These are phyloP conservation scores for Heterobasidion parviporum DNA, from an alignment of 1,284 basidiomycete genomes.

Conservation along the genomic window DNA sequence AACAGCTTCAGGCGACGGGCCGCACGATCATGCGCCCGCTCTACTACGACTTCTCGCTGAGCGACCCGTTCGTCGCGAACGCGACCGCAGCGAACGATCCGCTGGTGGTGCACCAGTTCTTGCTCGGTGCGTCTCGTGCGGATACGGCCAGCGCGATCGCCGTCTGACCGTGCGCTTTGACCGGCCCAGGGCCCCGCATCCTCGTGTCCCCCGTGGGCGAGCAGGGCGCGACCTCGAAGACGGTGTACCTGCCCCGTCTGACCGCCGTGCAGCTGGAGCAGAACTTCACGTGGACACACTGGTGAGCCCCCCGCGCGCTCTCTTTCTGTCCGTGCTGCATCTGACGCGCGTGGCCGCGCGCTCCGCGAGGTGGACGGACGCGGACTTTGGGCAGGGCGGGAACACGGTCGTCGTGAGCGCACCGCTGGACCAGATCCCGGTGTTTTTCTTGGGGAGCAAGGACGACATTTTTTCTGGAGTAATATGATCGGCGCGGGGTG, in stretches of 20 bases:
- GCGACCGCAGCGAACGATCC: constrained; percentile 27
- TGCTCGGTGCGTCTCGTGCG: constrained; percentile 23
- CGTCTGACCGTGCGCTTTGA: background rate
- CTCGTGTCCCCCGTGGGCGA: constrained; percentile 29
- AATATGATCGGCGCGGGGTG: constrained; percentile 11
- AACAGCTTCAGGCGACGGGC: constrained; percentile 26
- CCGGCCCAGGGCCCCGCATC: constrained; percentile 23
- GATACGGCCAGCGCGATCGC: background rate
- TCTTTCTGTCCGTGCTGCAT: background rate
- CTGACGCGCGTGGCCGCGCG: background rate
- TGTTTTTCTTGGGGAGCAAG: constrained; percentile 29
- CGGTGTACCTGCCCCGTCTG: constrained; percentile 29
- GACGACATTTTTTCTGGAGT: constrained; percentile 23
- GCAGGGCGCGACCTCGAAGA: constrained; percentile 21
- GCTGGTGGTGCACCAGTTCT: constrained; percentile 26
- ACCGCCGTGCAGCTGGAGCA: constrained; percentile 13
- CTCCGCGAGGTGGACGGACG: constrained; percentile 28
- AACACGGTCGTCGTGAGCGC: constrained; percentile 23
- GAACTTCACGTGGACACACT: constrained; percentile 1
- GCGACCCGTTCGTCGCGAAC: constrained; percentile 22
- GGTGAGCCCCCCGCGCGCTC: background rate
- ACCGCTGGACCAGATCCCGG: constrained; percentile 28
- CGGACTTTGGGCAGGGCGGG: constrained; percentile 24
- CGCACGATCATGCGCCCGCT: constrained; percentile 28
- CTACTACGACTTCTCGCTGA: constrained; percentile 28